phyloP scores from a whole-genome alignment of 352 stramenopile species.

The Saprolegnia diclina region DNA sequence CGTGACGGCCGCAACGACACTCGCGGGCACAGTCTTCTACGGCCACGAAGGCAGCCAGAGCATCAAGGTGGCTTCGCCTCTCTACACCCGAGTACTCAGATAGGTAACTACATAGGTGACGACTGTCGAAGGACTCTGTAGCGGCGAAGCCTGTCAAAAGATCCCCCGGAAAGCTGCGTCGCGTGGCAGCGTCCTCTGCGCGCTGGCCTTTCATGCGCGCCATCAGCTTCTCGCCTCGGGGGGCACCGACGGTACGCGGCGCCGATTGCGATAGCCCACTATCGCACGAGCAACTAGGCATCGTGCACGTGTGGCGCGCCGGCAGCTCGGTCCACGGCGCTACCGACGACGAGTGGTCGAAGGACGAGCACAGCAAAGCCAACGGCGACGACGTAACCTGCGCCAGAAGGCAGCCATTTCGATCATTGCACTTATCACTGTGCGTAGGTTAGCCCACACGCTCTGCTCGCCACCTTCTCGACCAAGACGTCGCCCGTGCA shows the following conservation, averaged over 20 bases:
- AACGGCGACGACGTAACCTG: slow-evolving; percentile 9
- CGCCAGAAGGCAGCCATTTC: neutral
- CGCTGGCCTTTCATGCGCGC: slow-evolving; percentile 50
- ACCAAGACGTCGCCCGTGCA: neutral
- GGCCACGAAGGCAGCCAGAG: slow-evolving; percentile 65
- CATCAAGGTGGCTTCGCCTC: slow-evolving; percentile 37
- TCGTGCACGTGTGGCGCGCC: slow-evolving; percentile 16
- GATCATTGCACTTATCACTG: neutral
- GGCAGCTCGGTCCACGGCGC: neutral
- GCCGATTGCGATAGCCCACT: neutral
- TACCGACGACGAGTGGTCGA: neutral
- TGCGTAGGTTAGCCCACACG: slow-evolving; percentile 3
- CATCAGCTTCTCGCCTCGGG: slow-evolving; percentile 50
- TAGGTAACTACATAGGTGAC: neutral
- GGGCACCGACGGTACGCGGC: slow-evolving; percentile 46
- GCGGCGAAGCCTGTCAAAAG: slow-evolving; percentile 50
- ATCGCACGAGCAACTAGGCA: neutral
- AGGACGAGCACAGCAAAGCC: neutral
- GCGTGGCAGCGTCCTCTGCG: slow-evolving; percentile 46
- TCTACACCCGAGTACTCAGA: neutral
- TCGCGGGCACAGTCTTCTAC: slow-evolving; percentile 66
- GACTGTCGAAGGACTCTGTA: slow-evolving; percentile 42
- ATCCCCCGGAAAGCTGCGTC: slow-evolving; percentile 63
- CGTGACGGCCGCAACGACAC: slow-evolving; percentile 49
- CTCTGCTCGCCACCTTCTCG: slow-evolving; percentile 1